Evolutionary conservation across 805 yeast genomes (phyloP), one percentile per base, ranked within the genome.

Genomic region (Nakazawaea populi): DNA sequence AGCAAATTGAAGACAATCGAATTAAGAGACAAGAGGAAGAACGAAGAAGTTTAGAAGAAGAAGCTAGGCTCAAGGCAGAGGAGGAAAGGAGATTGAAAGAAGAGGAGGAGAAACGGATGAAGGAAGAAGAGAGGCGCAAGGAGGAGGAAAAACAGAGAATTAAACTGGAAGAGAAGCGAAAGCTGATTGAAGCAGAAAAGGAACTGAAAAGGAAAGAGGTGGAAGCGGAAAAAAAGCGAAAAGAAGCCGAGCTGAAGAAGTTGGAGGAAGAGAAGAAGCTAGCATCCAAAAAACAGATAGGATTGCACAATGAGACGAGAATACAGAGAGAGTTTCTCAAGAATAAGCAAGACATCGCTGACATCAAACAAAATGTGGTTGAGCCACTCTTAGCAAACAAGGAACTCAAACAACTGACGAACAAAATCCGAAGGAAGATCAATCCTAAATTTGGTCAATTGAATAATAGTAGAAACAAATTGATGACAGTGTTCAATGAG

Each of bases 381-480:
- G 74, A 70, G 10, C 79, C 79, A 8, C 74, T 89, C 34, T 69
- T 74, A 38, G 63, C 66, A n/a, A 58, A 66, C 41, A 56, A 59
- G 42, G 66, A 58, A 30, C 73, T 83, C 57, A 75, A 77, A 30
- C 77, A 71, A 32, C 60, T 78, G 37, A 84, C 83, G 58, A 79
- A 76, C 45, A 74, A 76, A n/a, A 75, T 82, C 50, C 85, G 85
- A 61, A 73, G 97, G 46, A 82, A 83, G 59, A 80, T 94, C 57
- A 89, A 89, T 61, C 94, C 97, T 5, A 87, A 85, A 62, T 82
- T 94, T 57, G 98, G 99, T 10, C 98, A 94, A 68, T 72, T 94
- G 54, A 89, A 97, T 1, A 84, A 82, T 60, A 82, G 90, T 48
- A 67, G 62, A 48, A 44, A 65, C 2, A 96, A 94, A 61, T 70